phyloP scores from a whole-genome alignment of 2,329 filamentous ascomycete genomes.

The Metarhizium anisopliae region DNA sequence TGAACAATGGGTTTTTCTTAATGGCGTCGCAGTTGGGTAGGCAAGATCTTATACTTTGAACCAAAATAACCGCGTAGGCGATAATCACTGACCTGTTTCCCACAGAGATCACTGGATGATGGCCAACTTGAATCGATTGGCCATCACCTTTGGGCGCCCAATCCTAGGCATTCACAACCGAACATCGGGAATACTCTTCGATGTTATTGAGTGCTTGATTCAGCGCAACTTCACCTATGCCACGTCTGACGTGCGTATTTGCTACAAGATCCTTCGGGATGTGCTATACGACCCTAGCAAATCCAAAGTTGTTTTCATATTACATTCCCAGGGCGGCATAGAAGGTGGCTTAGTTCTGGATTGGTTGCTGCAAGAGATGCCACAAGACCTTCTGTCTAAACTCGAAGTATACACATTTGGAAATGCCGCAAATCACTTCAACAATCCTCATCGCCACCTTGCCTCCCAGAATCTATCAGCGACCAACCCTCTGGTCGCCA shows the following conservation, averaged over 20 bases:
- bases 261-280: constrained; percentile 53
- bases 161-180: constrained; percentile 68
- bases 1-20: constrained; percentile 75
- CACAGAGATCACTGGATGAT: constrained; percentile 55
- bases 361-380: constrained; percentile 65
- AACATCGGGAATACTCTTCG: constrained; percentile 66
- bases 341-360: constrained; percentile 65
- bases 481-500: constrained; percentile 24
- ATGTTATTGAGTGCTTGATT: constrained; percentile 67
- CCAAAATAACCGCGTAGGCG: neutral
- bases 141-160: constrained; percentile 62
- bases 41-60: constrained; percentile 14
- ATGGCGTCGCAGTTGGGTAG: constrained; percentile 58
- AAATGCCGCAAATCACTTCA: constrained; percentile 72
- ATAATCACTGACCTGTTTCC: neutral
- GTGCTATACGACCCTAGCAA: constrained; percentile 52
- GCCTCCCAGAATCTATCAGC: constrained; percentile 30
- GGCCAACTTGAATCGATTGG: constrained; percentile 61
- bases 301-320: constrained; percentile 62
- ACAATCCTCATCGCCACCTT: constrained; percentile 56
- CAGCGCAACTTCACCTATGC: constrained; percentile 68
- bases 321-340: constrained; percentile 72
- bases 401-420: constrained; percentile 75
- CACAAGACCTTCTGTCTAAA: constrained; percentile 55
- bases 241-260: constrained; percentile 56